These are phyloP conservation scores for Anthracocystis panici-leucophaei DNA, from an alignment of 1,284 basidiomycete genomes.

Conservation along the genomic window DNA sequence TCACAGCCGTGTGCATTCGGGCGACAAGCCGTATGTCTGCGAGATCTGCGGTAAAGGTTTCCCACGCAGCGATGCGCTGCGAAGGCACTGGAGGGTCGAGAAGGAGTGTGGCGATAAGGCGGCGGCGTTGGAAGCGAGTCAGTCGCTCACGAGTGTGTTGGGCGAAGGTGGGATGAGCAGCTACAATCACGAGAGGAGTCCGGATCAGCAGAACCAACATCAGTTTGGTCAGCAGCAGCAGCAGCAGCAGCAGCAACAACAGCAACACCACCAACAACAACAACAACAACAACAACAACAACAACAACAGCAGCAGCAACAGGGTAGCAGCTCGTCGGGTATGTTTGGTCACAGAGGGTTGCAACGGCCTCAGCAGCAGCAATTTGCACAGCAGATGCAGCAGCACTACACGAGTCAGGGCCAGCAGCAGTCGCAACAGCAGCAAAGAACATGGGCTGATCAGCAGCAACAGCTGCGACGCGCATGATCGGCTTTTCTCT, in stretches of 20 bases:
- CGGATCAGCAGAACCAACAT: constrained; percentile 32
- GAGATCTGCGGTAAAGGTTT: constrained; percentile 67
- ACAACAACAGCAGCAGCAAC: constrained; percentile 18
- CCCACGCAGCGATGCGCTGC: constrained; percentile 66
- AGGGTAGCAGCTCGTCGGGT: constrained; percentile 1
- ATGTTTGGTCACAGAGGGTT: constrained; percentile 8
- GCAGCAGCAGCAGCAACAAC: constrained; percentile 18
- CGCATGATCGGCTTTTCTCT: constrained; percentile 4
- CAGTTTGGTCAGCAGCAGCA: constrained; percentile 17
- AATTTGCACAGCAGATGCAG: constrained; percentile 12
- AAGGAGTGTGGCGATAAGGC: constrained; percentile 64
- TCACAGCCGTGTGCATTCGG: constrained; percentile 67
- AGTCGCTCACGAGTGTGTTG: constrained; percentile 33
- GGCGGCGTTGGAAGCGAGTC: constrained; percentile 56
- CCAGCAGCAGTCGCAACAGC: constrained; percentile 19
- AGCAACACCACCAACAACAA: no score
- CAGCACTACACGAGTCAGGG: constrained; percentile 9
- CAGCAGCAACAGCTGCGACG: constrained; percentile 21
- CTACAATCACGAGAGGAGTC: constrained; percentile 36
- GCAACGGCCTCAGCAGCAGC: constrained; percentile 30
- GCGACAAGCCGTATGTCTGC: constrained; percentile 69
- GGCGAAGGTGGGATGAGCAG: constrained; percentile 21
- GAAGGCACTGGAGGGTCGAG: constrained; percentile 67
- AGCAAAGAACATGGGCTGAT: constrained; percentile 18
- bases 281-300: constrained; percentile 20